Percentiles rank a stretch among this genome's conserved stretches.
These are phyloP conservation scores for Fusarium sp. DNA, from an alignment of 2,329 filamentous ascomycete species.

Conservation along the genomic window DNA sequence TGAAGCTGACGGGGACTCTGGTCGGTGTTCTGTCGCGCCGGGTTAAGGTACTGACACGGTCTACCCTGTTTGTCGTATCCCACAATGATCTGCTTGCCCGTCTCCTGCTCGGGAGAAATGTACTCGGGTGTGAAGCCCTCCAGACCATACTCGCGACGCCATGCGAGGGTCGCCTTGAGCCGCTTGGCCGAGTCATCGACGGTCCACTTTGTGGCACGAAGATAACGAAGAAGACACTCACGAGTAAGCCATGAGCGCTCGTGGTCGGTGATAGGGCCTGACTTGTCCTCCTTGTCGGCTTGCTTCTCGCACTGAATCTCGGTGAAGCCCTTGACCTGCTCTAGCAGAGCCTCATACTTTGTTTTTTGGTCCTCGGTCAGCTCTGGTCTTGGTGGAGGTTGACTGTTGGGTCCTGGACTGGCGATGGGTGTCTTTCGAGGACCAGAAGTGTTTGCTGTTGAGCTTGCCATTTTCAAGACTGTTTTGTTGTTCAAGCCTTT, in stretches of 20 bases:
- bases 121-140: slow-evolving; percentile 84
- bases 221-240: slow-evolving; percentile 92
- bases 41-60: slow-evolving; percentile 92
- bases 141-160: slow-evolving; percentile 91
- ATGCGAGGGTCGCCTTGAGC: slow-evolving; percentile 83
- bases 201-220: slow-evolving; percentile 93
- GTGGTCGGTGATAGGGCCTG: slow-evolving; percentile 76
- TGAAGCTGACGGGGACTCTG: slow-evolving; percentile 87
- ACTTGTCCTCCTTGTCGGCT: slow-evolving; percentile 62
- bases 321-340: slow-evolving; percentile 76
- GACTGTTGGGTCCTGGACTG: slow-evolving; percentile 67
- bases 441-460: slow-evolving; percentile 34
- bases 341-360: slow-evolving; percentile 85
- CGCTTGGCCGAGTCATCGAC: slow-evolving; percentile 80
- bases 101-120: slow-evolving; percentile 94
- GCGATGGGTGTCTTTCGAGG: slow-evolving; percentile 67
- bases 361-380: slow-evolving; percentile 81
- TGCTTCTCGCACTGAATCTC: slow-evolving; percentile 68
- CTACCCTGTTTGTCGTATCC: slow-evolving; percentile 88
- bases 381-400: slow-evolving; percentile 65
- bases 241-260: slow-evolving; percentile 92
- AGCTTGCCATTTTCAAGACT: slow-evolving; percentile 38
- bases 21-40: slow-evolving; percentile 92
- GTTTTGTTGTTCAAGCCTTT: not conserved
- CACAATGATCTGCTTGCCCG: slow-evolving; percentile 91